A percentile compares a stretch with the other conserved stretches of the same genome.
These are phyloP conservation scores for Perkinsus chesapeaki DNA, from an alignment of 169 alveolate species.

Conservation along the genomic window DNA sequence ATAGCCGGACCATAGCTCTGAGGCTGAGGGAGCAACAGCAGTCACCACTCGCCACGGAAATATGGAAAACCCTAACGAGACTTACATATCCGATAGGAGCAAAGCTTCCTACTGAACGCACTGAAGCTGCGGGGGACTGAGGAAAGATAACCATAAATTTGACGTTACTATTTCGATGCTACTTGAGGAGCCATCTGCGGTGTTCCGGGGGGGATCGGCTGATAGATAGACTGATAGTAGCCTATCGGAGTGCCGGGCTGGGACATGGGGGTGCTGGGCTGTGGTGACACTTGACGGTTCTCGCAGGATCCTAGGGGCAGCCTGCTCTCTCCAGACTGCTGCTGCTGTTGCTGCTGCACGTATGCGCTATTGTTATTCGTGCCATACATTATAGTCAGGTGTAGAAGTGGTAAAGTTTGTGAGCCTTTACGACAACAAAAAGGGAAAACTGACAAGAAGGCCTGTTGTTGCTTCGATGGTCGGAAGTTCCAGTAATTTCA, in stretches of 20 bases:
- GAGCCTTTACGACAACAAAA: constrained; percentile 1
- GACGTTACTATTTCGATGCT: background rate
- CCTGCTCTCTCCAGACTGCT: background rate
- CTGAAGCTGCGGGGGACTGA: background rate
- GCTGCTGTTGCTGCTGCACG: background rate
- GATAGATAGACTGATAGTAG: background rate
- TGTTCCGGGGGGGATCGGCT: background rate
- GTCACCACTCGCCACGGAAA: background rate
- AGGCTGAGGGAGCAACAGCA: background rate
- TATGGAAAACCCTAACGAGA: too few species aligned
- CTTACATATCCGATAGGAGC: background rate
- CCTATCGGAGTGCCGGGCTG: background rate
- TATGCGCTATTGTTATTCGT: background rate
- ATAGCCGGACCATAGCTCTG: background rate
- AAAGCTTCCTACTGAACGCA: background rate
- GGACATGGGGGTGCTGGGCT: background rate
- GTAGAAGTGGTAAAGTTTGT: background rate
- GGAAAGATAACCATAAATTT: background rate
- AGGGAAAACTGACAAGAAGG: background rate
- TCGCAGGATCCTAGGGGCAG: background rate
- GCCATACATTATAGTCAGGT: background rate
- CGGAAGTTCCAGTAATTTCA: too few species aligned
- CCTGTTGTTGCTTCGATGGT: too few species aligned
- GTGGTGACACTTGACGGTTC: background rate
- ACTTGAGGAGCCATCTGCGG: background rate